Evolutionary conservation across 192 early-diverging fungal genomes (phyloP), one percentile per base, ranked within the genome.

Genomic region (Allomyces javanicus): DNA sequence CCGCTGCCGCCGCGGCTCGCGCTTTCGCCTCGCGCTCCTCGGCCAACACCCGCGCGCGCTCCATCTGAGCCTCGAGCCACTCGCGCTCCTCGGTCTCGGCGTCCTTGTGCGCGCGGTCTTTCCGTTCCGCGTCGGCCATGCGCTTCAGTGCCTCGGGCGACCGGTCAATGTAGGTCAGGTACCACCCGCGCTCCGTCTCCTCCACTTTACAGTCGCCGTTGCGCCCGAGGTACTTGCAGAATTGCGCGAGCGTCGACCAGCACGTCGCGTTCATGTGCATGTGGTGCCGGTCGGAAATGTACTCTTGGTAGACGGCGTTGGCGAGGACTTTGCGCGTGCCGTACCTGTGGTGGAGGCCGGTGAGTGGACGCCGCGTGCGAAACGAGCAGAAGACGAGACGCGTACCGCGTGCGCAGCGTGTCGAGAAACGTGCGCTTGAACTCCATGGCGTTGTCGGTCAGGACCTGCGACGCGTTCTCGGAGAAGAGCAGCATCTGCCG

Each of bases 301-400:
- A 92, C 73, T 99, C 96, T 72, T 99, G 90, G 77, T 99, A 99
- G 1, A 97, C 91, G 22, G 87, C 83, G 71, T 99, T 96, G n/a
- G 92, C 92, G 26, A 85, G 72, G 11, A 94, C 89, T 63, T 87
- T 80, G 65, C 89, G 82, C 0, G 89, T 92, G 7, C 86, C 86
- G 69, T 87, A 88, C 64, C 90, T 65, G 33, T 4, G 21, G 19
- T 10, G 12, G 1, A 26, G 68, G 33, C 0, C 10, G 26, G 26
- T 40, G 33, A 7, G 33, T 40, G 33, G 33, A 40, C 7, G 33
- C 33, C 33, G 33, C 33, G 33, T 7, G 33, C 33, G 33, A 9
- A 40, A 9, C 33, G 9, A 40, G 33, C 2, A 0, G 33, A 9
- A 40, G 33, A 0, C 33, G 7, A 40, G 64, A 58, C 62, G 12